Evolutionary conservation across 768 basidiomycete species (phyloP).

Genomic region (Lepiota brunneoincarnata): DNA sequence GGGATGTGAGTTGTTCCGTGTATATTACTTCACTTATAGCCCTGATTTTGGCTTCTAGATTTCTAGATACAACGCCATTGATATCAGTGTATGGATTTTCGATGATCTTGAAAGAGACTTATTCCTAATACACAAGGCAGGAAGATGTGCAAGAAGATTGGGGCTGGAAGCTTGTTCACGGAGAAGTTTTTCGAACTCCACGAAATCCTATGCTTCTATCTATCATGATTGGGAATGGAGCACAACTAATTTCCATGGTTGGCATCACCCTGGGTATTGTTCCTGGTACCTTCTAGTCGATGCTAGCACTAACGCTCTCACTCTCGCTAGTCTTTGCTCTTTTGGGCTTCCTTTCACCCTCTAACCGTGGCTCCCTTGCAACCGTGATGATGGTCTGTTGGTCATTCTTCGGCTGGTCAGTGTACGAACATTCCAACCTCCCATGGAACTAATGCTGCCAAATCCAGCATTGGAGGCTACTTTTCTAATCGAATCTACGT

Average conservation of each 20-base stretch:
- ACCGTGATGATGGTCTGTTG: conserved; percentile 94
- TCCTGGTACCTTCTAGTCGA: background rate
- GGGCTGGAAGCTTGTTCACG: conserved; percentile 98
- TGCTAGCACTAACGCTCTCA: background rate
- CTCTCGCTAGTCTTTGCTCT: conserved; percentile 73
- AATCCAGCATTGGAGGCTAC: conserved; percentile 79
- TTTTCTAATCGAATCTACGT: conserved; percentile 79
- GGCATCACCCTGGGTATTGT: conserved; percentile 75
- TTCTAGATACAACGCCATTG: conserved; percentile 91
- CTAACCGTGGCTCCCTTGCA: conserved; percentile 90
- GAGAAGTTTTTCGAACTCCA: conserved; percentile 92
- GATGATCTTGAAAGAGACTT: background rate
- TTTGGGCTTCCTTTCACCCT: conserved; percentile 91
- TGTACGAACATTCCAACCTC: background rate
- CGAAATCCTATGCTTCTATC: conserved; percentile 73
- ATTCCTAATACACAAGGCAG: conserved; percentile 30
- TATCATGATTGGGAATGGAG: conserved; percentile 87
- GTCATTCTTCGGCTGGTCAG: conserved; percentile 87
- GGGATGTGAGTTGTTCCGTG: conserved; percentile 60
- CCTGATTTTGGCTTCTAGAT: conserved; percentile 49
- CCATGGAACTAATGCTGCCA: background rate
- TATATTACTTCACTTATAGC: conserved; percentile 1
- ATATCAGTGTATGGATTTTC: conserved; percentile 63
- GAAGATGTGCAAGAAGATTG: conserved; percentile 97
- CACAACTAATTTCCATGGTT: conserved; percentile 85